Evolutionary conservation across 352 stramenopile species (phyloP).

Genomic region (Pythium brachiatum): DNA sequence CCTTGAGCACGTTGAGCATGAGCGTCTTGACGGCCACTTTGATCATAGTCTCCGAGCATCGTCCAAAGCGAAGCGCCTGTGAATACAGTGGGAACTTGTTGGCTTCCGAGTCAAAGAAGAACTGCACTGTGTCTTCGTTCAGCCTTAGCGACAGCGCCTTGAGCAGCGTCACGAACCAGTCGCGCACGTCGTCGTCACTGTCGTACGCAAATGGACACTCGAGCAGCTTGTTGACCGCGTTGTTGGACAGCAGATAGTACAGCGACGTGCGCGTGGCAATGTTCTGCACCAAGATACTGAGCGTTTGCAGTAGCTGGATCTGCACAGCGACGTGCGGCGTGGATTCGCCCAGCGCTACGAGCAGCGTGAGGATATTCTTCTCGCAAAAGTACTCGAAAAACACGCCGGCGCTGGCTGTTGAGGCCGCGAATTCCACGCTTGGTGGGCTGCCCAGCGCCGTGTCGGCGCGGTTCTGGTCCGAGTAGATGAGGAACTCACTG

Average conservation of each 20-base stretch:
- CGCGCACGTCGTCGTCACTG: slow-evolving; percentile 77
- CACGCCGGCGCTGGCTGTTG: slow-evolving; percentile 36
- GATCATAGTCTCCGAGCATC: slow-evolving; percentile 80
- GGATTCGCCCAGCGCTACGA: slow-evolving; percentile 82
- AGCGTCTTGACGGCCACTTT: slow-evolving; percentile 87
- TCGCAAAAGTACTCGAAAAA: slow-evolving; percentile 98
- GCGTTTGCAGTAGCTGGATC: slow-evolving; percentile 91
- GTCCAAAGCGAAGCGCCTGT: slow-evolving; percentile 63
- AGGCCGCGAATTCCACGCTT: slow-evolving; percentile 23
- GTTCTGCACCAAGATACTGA: slow-evolving; percentile 91
- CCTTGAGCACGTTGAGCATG: slow-evolving; percentile 80
- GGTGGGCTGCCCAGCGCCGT: slow-evolving; percentile 1
- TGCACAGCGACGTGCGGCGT: slow-evolving; percentile 67
- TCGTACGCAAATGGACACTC: slow-evolving; percentile 71
- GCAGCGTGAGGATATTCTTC: slow-evolving; percentile 92
- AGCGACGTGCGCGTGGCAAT: slow-evolving; percentile 87
- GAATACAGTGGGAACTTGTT: slow-evolving; percentile 71
- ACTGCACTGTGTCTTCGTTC: slow-evolving; percentile 89
- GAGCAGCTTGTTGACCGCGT: slow-evolving; percentile 93
- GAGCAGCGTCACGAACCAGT: slow-evolving; percentile 88
- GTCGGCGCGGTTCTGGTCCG: slow-evolving; percentile 68
- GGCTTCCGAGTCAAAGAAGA: slow-evolving; percentile 72
- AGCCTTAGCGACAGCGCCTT: slow-evolving; percentile 84
- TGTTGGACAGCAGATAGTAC: slow-evolving; percentile 95
- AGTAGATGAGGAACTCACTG: slow-evolving; percentile 88